phyloP scores from a whole-genome alignment of 495 filamentous ascomycete genomes.

The Penicillium lividum region DNA sequence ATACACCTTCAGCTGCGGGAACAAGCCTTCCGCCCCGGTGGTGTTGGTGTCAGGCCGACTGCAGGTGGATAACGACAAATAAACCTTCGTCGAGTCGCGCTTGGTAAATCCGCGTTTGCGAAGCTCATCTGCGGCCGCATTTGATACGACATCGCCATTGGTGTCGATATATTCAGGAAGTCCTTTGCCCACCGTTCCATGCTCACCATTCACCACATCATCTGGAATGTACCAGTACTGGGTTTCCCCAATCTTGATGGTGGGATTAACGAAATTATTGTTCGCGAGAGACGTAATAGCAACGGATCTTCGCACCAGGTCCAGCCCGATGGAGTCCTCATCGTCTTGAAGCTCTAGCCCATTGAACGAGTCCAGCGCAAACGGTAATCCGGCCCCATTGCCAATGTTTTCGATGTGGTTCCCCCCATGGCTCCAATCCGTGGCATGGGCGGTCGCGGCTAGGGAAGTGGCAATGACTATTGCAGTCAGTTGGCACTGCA shows the following conservation, averaged over 20 bases:
- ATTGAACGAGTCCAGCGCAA: slow-evolving; percentile 37
- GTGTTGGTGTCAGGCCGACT: slow-evolving; percentile 60
- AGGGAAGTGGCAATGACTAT: slow-evolving; percentile 58
- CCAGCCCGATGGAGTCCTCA: slow-evolving; percentile 49
- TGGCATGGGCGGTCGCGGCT: slow-evolving; percentile 57
- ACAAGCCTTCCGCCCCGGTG: slow-evolving; percentile 33
- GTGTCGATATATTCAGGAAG: slow-evolving; percentile 40
- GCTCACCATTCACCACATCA: slow-evolving; percentile 37
- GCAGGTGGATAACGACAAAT: slow-evolving; percentile 81
- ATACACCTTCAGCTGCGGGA: slow-evolving; percentile 75
- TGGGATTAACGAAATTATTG: slow-evolving; percentile 57
- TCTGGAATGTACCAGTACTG: slow-evolving; percentile 58
- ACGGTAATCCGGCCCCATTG: slow-evolving; percentile 26
- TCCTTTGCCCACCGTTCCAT: slow-evolving; percentile 30
- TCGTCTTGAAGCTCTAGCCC: slow-evolving; percentile 36
- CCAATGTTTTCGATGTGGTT: slow-evolving; percentile 36
- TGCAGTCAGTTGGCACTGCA: slow-evolving; percentile 70
- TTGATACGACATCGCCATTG: slow-evolving; percentile 9
- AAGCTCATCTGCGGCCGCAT: slow-evolving; percentile 21
- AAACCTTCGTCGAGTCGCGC: slow-evolving; percentile 57
- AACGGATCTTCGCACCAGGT: slow-evolving; percentile 56
- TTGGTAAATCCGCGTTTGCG: slow-evolving; percentile 27
- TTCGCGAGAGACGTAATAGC: slow-evolving; percentile 56
- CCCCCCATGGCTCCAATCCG: slow-evolving; percentile 42
- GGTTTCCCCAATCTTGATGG: slow-evolving; percentile 58